These are phyloP conservation scores for Vitis hybrid DNA, from an alignment of 177 flowering plant genomes.

Conservation along the genomic window DNA sequence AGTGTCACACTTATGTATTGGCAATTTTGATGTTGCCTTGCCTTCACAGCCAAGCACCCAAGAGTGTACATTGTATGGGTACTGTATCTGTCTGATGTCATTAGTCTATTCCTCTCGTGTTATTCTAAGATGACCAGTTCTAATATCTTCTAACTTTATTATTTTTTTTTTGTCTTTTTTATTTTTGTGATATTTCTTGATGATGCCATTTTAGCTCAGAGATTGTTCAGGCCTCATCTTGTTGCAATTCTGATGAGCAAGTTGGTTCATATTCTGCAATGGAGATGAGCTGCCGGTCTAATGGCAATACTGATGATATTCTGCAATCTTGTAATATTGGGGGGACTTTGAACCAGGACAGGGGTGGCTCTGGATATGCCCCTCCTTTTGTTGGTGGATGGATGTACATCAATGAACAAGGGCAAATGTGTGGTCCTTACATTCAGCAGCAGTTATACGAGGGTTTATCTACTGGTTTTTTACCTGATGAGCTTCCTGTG, in stretches of 20 bases:
- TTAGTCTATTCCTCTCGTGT: neutral
- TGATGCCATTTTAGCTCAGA: conserved; percentile 17
- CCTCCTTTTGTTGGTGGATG: conserved; percentile 66
- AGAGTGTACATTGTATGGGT: conserved; percentile 13
- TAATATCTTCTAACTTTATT: neutral
- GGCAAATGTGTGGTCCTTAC: conserved; percentile 96
- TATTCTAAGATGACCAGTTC: neutral
- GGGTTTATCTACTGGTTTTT: conserved; percentile 83
- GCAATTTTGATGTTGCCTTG: conserved; percentile 15
- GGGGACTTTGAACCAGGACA: conserved; percentile 20
- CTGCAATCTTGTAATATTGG: conserved; percentile 25
- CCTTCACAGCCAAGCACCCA: neutral
- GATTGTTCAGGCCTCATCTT: conserved; percentile 12
- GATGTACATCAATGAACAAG: conserved; percentile 84
- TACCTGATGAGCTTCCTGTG: conserved; percentile 87
- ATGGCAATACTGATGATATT: conserved; percentile 27
- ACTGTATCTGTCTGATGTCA: neutral
- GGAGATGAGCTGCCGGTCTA: conserved; percentile 43
- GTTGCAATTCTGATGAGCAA: conserved; percentile 23
- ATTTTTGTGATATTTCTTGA: neutral
- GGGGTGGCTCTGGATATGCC: conserved; percentile 27
- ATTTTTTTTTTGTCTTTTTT: neutral
- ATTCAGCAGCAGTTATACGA: conserved; percentile 77
- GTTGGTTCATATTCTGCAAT: conserved; percentile 26
- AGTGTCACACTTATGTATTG: conserved; percentile 5